These are phyloP conservation scores for Salix arbutifolia DNA, from an alignment of 345 rosid species.

Conservation along the genomic window DNA sequence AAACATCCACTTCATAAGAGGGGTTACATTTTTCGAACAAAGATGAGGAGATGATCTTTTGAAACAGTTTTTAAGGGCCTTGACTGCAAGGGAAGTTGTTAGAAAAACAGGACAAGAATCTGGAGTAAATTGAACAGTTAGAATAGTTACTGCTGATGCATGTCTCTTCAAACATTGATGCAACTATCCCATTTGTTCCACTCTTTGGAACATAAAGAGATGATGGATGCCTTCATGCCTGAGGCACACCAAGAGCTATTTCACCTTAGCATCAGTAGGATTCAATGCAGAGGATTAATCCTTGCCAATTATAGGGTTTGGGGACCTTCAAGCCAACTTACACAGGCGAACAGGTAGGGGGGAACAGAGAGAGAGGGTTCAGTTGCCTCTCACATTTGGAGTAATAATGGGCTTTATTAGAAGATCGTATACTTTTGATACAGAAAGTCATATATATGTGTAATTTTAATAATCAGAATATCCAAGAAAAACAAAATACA, in stretches of 20 bases:
- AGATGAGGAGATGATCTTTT: background rate
- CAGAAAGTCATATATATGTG: slow-evolving; percentile 8
- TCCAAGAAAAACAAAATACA: slow-evolving; percentile 33
- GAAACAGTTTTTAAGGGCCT: background rate
- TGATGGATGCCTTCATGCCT: slow-evolving; percentile 2
- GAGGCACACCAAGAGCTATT: slow-evolving; percentile 7
- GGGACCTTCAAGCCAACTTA: background rate
- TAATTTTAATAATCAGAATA: slow-evolving; percentile 22
- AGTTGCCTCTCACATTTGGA: slow-evolving; percentile 6
- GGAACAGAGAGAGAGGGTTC: background rate
- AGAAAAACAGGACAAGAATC: slow-evolving; percentile 7
- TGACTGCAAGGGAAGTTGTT: background rate
- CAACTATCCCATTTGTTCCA: background rate
- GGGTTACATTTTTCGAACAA: background rate
- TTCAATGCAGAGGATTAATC: background rate
- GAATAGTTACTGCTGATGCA: background rate
- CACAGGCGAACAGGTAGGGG: background rate
- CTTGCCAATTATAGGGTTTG: background rate
- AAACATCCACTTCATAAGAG: background rate
- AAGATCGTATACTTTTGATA: slow-evolving; percentile 3
- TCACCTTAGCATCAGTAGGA: slow-evolving; percentile 4
- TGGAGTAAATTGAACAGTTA: slow-evolving; percentile 1
- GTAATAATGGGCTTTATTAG: slow-evolving; percentile 13
- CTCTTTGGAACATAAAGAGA: background rate
- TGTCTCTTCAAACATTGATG: slow-evolving; percentile 9